phyloP scores from a whole-genome alignment of 148 eudicot genomes.

The Cornus suecica region DNA sequence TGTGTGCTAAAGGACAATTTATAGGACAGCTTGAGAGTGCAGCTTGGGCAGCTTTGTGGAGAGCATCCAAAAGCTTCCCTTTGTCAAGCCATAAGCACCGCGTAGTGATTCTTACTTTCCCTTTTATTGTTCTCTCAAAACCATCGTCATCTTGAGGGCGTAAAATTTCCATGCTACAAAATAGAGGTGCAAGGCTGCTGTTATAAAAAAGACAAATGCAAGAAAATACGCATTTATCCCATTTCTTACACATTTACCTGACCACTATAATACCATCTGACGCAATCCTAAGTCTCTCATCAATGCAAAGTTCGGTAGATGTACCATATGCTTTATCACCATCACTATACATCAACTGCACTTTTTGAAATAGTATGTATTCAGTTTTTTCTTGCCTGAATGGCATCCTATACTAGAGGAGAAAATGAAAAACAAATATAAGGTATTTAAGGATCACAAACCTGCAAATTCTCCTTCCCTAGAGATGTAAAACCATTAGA shows the following conservation, averaged over 20 bases:
- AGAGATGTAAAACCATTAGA: slow-evolving; percentile 85
- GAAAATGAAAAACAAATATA: not conserved
- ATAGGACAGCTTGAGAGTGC: slow-evolving; percentile 85
- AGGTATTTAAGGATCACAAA: slow-evolving; percentile 17
- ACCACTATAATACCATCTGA: slow-evolving; percentile 88
- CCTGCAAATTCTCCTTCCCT: slow-evolving; percentile 96
- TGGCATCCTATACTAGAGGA: not conserved
- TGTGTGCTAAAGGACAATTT: slow-evolving; percentile 77
- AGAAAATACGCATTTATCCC: not conserved
- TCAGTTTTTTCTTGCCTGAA: slow-evolving; percentile 12
- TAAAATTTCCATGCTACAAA: slow-evolving; percentile 81
- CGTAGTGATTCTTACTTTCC: slow-evolving; percentile 91
- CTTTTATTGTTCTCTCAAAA: slow-evolving; percentile 53
- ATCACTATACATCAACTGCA: slow-evolving; percentile 96
- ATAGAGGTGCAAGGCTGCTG: slow-evolving; percentile 11
- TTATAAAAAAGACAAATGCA: slow-evolving; percentile 5
- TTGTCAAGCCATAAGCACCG: slow-evolving; percentile 99
- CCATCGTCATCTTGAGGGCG: slow-evolving; percentile 66
- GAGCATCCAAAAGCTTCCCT: slow-evolving; percentile 96
- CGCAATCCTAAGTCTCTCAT: slow-evolving; percentile 88
- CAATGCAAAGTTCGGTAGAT: slow-evolving; percentile 83
- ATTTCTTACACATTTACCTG: slow-evolving; percentile 43
- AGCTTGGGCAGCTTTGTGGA: slow-evolving; percentile 93
- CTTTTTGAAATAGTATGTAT: slow-evolving; percentile 17
- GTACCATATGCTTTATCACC: slow-evolving; percentile 99